These are phyloP conservation scores for Hypoxylon cercidicola DNA, from an alignment of 495 filamentous ascomycete species.

Conservation along the genomic window DNA sequence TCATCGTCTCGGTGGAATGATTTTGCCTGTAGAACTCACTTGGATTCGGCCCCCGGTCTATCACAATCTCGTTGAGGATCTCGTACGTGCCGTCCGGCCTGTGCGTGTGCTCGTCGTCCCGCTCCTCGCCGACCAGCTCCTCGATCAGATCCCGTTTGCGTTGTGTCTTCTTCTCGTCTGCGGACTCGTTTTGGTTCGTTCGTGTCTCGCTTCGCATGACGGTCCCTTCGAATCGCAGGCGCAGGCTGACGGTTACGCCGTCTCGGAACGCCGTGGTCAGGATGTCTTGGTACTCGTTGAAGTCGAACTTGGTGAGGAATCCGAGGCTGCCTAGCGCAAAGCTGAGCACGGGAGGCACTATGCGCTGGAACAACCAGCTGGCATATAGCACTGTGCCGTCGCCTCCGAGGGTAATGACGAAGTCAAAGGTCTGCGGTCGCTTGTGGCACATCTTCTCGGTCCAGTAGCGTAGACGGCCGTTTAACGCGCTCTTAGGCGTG, in stretches of 20 bases:
- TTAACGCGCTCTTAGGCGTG: conserved; percentile 62
- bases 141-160: conserved; percentile 78
- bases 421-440: conserved; percentile 89
- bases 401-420: conserved; percentile 93
- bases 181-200: conserved; percentile 41
- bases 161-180: conserved; percentile 41
- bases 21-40: conserved; percentile 64
- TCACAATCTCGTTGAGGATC: conserved; percentile 92
- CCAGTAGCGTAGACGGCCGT: conserved; percentile 81
- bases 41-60: conserved; percentile 90
- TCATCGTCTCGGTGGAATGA: neutral
- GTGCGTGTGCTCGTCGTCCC: conserved; percentile 82
- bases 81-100: conserved; percentile 81
- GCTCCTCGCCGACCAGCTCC: conserved; percentile 85
- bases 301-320: conserved; percentile 97
- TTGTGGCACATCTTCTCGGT: conserved; percentile 77
- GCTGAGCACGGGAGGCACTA: conserved; percentile 92
- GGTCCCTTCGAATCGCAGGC: conserved; percentile 92
- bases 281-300: conserved; percentile 73
- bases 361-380: conserved; percentile 96
- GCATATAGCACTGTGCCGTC: conserved; percentile 97
- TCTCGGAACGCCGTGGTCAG: conserved; percentile 78
- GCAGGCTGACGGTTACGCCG: conserved; percentile 87
- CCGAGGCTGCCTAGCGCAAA: conserved; percentile 93
- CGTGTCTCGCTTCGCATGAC: conserved; percentile 82